Evolutionary conservation across 257 asterid genomes (phyloP), one percentile per base, ranked within the genome.

Genomic region (Ligustrum vulgare): DNA sequence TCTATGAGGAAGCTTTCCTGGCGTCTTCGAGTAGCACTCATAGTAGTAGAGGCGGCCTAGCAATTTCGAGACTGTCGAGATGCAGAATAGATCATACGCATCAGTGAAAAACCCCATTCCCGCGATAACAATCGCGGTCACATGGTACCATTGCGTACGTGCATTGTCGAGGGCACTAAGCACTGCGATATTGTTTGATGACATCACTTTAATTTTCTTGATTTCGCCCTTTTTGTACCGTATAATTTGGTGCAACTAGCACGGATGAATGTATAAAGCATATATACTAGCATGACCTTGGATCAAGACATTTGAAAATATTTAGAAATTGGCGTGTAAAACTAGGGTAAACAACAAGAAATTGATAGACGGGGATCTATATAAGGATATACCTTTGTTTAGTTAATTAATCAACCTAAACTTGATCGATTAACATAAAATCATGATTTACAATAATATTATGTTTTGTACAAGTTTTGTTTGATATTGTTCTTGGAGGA

Each of bases 21-120:
- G 72, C 16, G 5, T 65, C 4, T 3, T 12, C 8, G 4, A 0
- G 9, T 25, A 41, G 5, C 8, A 16, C 0, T 65, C 36, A 35
- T 70, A 31, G 33, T 74, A 74, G 45, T 74, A 74, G 43, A 74
- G 4, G 22, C 78, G 72, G 16, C 78, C 78, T 0, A 74, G 4
- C 6, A 74, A 63, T 63, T 74, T 74, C 10, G 78, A 0, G 33
- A 74, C 78, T 8, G 68, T 25, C 6, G 67, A 65, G 37, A 65
- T 74, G 35, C 72, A 63, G 15, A 65, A 74, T 1, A 65, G 72
- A 65, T 74, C 78, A 43, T 74, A 74, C 12, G 78, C 78, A 28
- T 66, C 72, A 0, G 78, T 74, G 78, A 74, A 74, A 7, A 74
- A 65, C 8, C 78, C 78, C 78, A 74, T 66, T 18, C 78, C 78